Evolutionary conservation across 225 moss, liverwort and hornwort genomes (phyloP), one percentile per base, ranked within the genome.

Genomic region (Climacium dendroides): DNA sequence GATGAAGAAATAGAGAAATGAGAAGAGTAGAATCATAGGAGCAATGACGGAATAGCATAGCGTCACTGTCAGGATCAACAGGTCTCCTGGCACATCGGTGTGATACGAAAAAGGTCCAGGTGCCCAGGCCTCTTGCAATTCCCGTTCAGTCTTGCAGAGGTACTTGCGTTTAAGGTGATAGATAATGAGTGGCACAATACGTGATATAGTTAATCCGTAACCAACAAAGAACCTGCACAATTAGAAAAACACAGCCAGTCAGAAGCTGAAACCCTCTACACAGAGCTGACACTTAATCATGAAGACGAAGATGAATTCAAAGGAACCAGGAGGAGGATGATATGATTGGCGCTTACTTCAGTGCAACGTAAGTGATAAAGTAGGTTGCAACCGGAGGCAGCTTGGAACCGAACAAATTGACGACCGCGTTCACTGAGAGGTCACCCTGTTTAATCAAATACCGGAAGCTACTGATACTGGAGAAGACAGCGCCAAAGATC

Each of bases 61-160:
- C 50, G 93, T 93, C 45, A 98, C 73, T 83, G 95, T 96, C 59
- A 98, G 16, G 45, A 98, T 95, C 20, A 98, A 74, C 65, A 98
- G 77, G 83, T 98, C 98, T 60, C 89, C 93, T 16, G 98, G 98
- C 71, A 98, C 88, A 45, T 4, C 41, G 17, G 94, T 92, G 80
- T 95, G 78, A 45, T 98, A 98, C 43, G 81, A 81, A 50, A 98
- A 93, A n/a, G 96, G 52, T 39, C 98, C 97, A 23, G 98, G 98
- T 43, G 92, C 90, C 98, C 98, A 98, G 5, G 97, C 95, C 20
- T 87, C 91, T 84, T 86, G 79, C 22, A 94, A 59, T 85, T 98
- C 98, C 83, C 93, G 90, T 67, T 97, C 96, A 50, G 98, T 97
- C 87, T 97, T 98, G 93, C 95, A 95, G 58, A 97, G 90, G 77